Evolutionary conservation across 257 asterid genomes (phyloP).

Genomic region (Solanum ossicruentum): DNA sequence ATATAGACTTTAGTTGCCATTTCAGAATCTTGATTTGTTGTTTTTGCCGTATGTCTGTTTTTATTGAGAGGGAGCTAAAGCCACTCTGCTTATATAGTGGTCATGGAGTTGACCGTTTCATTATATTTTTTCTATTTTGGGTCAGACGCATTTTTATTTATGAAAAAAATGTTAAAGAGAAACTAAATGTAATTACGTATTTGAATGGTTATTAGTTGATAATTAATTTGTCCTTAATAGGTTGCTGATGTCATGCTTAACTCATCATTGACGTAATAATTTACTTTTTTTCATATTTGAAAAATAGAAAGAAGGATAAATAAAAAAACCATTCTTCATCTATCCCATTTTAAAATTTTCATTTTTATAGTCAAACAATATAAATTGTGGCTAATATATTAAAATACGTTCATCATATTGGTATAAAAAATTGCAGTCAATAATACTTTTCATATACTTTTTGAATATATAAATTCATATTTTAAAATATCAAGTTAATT

Average conservation of each 20-base stretch:
- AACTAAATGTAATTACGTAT: background rate
- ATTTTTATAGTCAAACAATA: no score
- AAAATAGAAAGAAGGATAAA: no score
- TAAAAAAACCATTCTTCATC: no score
- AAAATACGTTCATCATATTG: no score
- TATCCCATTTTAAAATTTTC: no score
- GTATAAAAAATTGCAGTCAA: no score
- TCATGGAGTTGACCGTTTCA: background rate
- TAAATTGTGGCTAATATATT: no score
- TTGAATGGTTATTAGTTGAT: no score
- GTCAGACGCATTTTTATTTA: background rate
- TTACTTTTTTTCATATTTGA: background rate
- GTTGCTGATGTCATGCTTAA: background rate
- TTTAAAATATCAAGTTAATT: no score
- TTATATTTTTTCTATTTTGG: background rate
- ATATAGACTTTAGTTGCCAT: slow-evolving; percentile 62
- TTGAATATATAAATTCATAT: no score
- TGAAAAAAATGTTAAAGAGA: background rate
- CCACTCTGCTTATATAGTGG: background rate
- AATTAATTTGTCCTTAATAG: background rate
- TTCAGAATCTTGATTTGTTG: background rate
- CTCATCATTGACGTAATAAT: background rate
- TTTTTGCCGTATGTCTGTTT: background rate
- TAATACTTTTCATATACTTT: no score
- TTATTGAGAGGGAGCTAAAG: background rate